Percentiles rank a stretch among this genome's conserved stretches.
These are phyloP conservation scores for Colletotrichum coccodes DNA, from an alignment of 2,329 filamentous ascomycete genomes.

Conservation along the genomic window DNA sequence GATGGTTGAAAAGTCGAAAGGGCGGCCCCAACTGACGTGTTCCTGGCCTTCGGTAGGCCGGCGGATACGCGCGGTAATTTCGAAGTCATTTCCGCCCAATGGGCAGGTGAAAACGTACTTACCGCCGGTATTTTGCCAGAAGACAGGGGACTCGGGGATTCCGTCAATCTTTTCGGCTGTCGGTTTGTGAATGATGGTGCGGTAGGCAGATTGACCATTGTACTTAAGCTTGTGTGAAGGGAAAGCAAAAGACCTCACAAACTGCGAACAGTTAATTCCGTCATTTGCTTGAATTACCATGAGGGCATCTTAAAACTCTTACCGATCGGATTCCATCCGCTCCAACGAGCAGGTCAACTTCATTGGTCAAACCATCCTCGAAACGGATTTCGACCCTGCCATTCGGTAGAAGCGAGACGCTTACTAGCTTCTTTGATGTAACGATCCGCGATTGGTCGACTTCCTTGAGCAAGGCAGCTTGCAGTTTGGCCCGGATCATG, in stretches of 20 bases:
- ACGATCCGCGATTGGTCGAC: constrained; percentile 54
- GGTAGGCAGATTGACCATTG: constrained; percentile 47
- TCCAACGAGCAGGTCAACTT: constrained; percentile 59
- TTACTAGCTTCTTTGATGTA: constrained; percentile 54
- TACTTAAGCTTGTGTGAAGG: constrained; percentile 56
- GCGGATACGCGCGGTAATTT: constrained; percentile 42
- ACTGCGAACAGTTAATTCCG: constrained; percentile 36
- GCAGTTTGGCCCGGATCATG: constrained; percentile 50
- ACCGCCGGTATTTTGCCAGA: constrained; percentile 44
- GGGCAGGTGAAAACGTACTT: constrained; percentile 47
- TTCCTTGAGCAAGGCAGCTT: constrained; percentile 58
- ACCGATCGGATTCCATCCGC: constrained; percentile 64
- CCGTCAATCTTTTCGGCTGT: constrained; percentile 41
- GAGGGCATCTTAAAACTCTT: constrained; percentile 10
- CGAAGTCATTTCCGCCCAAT: constrained; percentile 45
- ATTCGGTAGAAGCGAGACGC: constrained; percentile 47
- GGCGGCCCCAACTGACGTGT: constrained; percentile 43
- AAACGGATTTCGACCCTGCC: constrained; percentile 54
- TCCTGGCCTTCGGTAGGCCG: constrained; percentile 37
- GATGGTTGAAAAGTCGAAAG: constrained; percentile 35
- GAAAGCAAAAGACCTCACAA: constrained; percentile 52
- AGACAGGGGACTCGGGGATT: constrained; percentile 41
- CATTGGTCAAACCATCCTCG: constrained; percentile 50
- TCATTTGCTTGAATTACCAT: background rate
- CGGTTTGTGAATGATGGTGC: constrained; percentile 41